Conservation (phyloP, 768 basidiomycete species). For the Leccinum barrowsii region DNA sequence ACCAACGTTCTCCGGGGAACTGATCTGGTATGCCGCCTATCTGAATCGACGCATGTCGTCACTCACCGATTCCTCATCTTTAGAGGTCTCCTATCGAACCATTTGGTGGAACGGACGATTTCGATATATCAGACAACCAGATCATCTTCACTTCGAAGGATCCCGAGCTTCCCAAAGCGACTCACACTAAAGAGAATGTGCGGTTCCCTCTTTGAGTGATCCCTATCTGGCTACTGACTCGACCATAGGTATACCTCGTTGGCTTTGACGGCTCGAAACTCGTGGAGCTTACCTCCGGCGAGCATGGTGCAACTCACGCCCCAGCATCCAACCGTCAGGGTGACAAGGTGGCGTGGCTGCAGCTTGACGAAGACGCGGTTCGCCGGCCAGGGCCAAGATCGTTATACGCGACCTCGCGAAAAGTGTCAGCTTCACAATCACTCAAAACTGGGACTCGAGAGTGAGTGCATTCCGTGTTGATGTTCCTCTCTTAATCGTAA, state of each 20-base stretch:
- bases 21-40: slow-evolving; percentile 50
- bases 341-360: slow-evolving; percentile 80
- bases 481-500: too few relatives aligned
- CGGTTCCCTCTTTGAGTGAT: neutral
- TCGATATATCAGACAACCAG: slow-evolving; percentile 63
- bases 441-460: slow-evolving; percentile 70
- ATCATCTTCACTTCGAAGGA: slow-evolving; percentile 88
- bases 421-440: slow-evolving; percentile 67
- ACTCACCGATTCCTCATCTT: neutral
- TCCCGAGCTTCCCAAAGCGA: slow-evolving; percentile 67
- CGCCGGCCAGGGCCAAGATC: slow-evolving; percentile 56
- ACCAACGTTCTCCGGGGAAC: slow-evolving; percentile 63
- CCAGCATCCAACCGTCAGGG: slow-evolving; percentile 68
- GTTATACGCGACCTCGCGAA: slow-evolving; percentile 73
- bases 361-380: slow-evolving; percentile 70
- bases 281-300: slow-evolving; percentile 74
- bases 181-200: slow-evolving; percentile 90
- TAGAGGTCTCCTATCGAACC: slow-evolving; percentile 79
- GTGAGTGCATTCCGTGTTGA: too few relatives aligned
- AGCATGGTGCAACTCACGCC: slow-evolving; percentile 78
- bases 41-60: neutral
- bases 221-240: neutral
- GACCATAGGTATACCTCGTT: slow-evolving; percentile 65
- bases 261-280: slow-evolving; percentile 52
- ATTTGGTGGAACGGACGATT: slow-evolving; percentile 82